Conservation (phyloP, 257 asterid genomes). For the Capsicum pubescens region DNA sequence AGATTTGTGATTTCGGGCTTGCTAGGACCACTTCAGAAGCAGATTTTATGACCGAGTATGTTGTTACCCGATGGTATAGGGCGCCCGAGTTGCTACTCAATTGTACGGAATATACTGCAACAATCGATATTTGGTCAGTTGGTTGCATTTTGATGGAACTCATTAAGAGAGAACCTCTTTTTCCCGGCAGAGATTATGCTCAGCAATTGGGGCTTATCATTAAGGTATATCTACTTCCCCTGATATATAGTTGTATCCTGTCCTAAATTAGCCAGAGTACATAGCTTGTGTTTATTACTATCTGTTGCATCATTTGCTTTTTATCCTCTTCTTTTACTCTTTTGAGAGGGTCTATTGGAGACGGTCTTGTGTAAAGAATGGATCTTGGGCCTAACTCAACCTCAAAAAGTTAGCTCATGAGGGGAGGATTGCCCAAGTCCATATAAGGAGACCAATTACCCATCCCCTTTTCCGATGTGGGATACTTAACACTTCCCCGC, state of each 20-base stretch:
- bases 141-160: slow-evolving; percentile 76
- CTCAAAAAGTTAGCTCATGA: too few species aligned
- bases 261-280: not conserved
- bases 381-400: too few species aligned
- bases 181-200: slow-evolving; percentile 71
- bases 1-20: slow-evolving; percentile 66
- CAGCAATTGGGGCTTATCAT: slow-evolving; percentile 67
- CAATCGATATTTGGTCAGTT: slow-evolving; percentile 78
- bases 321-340: too few species aligned
- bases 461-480: too few species aligned
- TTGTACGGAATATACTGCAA: slow-evolving; percentile 69
- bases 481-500: too few species aligned
- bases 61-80: slow-evolving; percentile 59
- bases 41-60: slow-evolving; percentile 54
- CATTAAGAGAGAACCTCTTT: slow-evolving; percentile 62
- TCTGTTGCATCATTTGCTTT: too few species aligned
- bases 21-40: slow-evolving; percentile 53
- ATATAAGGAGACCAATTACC: too few species aligned
- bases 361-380: too few species aligned
- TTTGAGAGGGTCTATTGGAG: too few species aligned
- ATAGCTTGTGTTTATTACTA: not conserved
- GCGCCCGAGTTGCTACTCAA: slow-evolving; percentile 72
- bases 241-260: not conserved
- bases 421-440: too few species aligned
- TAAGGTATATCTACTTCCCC: slow-evolving; percentile 43